Evolutionary conservation across 73 alveolate genomes (phyloP).

Genomic region (Uronychia binucleata): DNA sequence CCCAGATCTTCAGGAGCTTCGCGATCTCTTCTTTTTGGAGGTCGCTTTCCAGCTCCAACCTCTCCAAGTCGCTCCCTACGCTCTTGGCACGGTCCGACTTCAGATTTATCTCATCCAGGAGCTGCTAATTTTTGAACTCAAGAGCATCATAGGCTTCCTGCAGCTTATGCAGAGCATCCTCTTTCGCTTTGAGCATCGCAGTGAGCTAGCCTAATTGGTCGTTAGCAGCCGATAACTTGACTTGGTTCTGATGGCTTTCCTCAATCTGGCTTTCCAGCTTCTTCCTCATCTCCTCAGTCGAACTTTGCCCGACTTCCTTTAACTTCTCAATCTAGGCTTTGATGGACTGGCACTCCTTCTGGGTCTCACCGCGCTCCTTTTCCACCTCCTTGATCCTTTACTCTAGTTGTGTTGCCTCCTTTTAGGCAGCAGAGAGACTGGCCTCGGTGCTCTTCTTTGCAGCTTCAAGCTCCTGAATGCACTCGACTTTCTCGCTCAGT

Average conservation of each 20-base stretch:
- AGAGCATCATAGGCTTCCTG: neutral
- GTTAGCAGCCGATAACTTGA: neutral
- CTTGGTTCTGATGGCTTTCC: neutral
- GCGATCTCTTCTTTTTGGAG: neutral
- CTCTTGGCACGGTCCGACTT: neutral
- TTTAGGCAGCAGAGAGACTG: too few relatives aligned
- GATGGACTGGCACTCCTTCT: neutral
- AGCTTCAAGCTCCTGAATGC: neutral
- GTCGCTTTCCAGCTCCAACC: neutral
- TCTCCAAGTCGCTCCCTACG: neutral
- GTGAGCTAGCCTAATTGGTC: neutral
- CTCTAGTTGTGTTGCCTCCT: neutral
- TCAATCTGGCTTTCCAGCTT: neutral
- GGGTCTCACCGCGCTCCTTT: neutral
- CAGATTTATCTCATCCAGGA: neutral
- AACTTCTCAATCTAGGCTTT: neutral
- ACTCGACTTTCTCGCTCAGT: neutral
- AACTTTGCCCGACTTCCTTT: neutral
- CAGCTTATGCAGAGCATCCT: neutral
- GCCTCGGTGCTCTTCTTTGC: neutral
- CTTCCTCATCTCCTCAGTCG: neutral
- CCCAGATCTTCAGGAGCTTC: too few relatives aligned
- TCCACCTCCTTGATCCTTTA: neutral
- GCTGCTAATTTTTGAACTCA: neutral
- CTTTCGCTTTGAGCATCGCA: neutral